phyloP scores from a whole-genome alignment of 768 basidiomycete species.

The Xerocomellus intermedius region DNA sequence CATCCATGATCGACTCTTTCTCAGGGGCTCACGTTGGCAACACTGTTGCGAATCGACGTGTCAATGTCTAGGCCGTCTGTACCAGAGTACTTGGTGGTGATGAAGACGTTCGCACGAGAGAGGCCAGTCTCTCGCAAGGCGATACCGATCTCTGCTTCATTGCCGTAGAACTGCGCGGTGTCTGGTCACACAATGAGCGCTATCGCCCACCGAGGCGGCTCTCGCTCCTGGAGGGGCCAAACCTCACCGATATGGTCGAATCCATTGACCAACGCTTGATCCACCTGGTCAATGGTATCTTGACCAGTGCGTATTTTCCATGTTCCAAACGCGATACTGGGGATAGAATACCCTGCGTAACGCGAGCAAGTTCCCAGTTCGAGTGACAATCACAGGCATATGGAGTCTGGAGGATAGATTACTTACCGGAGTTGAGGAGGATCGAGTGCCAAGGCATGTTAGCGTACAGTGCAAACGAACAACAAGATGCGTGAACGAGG shows the following conservation, averaged over 20 bases:
- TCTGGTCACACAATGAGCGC: conserved; percentile 36
- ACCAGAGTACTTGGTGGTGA: conserved; percentile 69
- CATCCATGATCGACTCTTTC: neutral
- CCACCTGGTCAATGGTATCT: conserved; percentile 50
- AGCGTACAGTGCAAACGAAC: neutral
- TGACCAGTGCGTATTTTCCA: conserved; percentile 62
- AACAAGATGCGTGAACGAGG: neutral
- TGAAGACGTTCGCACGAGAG: conserved; percentile 54
- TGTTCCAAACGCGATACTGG: conserved; percentile 63
- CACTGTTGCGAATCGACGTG: conserved; percentile 55
- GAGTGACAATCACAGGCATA: neutral
- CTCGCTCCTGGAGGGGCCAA: neutral
- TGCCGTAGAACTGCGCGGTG: conserved; percentile 62
- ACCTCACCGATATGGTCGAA: conserved; percentile 60
- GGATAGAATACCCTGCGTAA: conserved; percentile 40
- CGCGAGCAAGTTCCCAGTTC: neutral
- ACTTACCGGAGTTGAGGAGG: conserved; percentile 58
- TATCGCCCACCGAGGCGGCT: neutral
- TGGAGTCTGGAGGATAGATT: neutral
- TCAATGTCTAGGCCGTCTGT: conserved; percentile 48
- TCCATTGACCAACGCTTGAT: conserved; percentile 59
- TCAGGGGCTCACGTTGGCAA: conserved; percentile 47
- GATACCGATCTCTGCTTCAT: conserved; percentile 50
- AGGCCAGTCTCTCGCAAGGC: conserved; percentile 53
- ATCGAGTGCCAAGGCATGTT: conserved; percentile 62